Evolutionary conservation across 1,284 basidiomycete genomes (phyloP), one percentile per base, ranked within the genome.

Genomic region (Leccinum pachyderme): DNA sequence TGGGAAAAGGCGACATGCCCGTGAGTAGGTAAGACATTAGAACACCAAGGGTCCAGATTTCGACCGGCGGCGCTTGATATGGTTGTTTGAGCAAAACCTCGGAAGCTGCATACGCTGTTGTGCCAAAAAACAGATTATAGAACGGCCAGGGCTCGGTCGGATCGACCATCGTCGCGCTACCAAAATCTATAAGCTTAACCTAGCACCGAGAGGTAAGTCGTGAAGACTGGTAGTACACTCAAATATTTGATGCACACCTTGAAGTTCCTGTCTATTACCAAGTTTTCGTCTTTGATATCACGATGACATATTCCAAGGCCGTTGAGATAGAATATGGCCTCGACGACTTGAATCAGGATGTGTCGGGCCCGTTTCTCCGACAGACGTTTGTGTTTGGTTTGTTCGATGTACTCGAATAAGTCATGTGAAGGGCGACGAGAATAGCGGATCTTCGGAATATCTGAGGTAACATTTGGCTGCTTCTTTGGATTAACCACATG

Each of bases 111-210:
- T 91, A 93, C 13, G 87, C 88, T 27, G 87, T 84, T 15, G 90
- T 93, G 43, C 91, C 90, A 65, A 83, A 91, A 75, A 94, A 94
- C 39, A 84, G 77, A 22, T 80, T 80, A 72, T 93, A 87, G 59
- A 79, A 84, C 0, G 91, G 89, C 12, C 81, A 80, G 2, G 87
- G 80, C 55, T 83, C 72, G 12, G 73, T 70, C 2, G 84, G 83
- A 67, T 95, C 85, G 52, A 84, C 84, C 61, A 91, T 82, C 31
- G 88, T 87, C 25, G 93, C 92, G 59, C 89, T 92, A 49, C 93
- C 92, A 72, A 97, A 97, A 75, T 97, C 93, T 67, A 97, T 93
- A 51, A 97, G 79, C 71, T 97, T 96, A 66, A 95, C 89, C 84
- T 90, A 67, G 33, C 54, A 51, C 27, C 27, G n/a, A 51, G 6